These are phyloP conservation scores for Kodamaea sp. DNA, from an alignment of 1,139 yeast species.

Conservation along the genomic window DNA sequence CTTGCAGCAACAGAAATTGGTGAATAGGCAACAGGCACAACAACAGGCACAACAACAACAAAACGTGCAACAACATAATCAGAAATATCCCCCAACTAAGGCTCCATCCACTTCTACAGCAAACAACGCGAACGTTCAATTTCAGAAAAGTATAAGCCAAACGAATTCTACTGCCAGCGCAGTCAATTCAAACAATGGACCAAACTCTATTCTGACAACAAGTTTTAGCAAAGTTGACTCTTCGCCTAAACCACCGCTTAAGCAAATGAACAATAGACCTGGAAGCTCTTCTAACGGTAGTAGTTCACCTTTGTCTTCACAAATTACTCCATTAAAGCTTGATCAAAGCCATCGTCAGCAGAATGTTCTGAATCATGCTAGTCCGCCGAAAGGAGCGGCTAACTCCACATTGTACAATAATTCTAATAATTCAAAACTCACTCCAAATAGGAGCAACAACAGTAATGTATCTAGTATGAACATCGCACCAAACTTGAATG, in stretches of 20 bases:
- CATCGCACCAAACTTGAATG: no score
- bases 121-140: conserved; percentile 2
- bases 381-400: conserved; percentile 2
- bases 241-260: no score
- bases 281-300: no score
- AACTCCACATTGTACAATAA: conserved; percentile 7
- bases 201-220: no score
- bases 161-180: not conserved
- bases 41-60: conserved; percentile 31
- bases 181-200: no score
- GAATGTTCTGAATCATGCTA: not conserved
- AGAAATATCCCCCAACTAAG: conserved; percentile 1
- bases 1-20: conserved; percentile 38
- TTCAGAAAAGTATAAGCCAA: conserved; percentile 4
- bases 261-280: no score
- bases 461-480: not conserved
- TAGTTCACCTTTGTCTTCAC: no score
- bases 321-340: no score
- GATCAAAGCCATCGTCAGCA: no score
- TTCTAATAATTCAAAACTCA: conserved; percentile 3
- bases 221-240: no score
- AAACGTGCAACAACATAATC: conserved; percentile 35
- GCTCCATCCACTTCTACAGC: conserved; percentile 1
- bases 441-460: not conserved
- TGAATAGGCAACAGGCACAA: conserved; percentile 43